Evolutionary conservation across 2,329 filamentous ascomycete species (phyloP).

Genomic region (Onygenales sp.): DNA sequence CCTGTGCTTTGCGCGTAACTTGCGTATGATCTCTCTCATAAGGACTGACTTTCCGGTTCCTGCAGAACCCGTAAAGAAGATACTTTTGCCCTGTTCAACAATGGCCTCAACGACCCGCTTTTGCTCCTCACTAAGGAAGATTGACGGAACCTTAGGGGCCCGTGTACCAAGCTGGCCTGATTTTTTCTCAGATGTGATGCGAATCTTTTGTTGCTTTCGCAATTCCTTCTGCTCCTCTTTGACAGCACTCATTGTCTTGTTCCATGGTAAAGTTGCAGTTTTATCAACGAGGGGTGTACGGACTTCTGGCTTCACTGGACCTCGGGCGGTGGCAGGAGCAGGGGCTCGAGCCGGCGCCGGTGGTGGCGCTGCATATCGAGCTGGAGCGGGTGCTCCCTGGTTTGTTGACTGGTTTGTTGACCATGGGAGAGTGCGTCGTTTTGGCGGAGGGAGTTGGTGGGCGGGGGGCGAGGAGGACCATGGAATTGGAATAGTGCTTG

Average conservation of each 20-base stretch:
- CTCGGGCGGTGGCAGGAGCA: neutral
- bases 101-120: slow-evolving; percentile 74
- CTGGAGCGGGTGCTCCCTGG: slow-evolving; percentile 18
- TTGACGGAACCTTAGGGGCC: slow-evolving; percentile 37
- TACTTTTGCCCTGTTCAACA: slow-evolving; percentile 68
- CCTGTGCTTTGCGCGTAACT: slow-evolving; percentile 65
- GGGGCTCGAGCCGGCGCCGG: neutral
- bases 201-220: slow-evolving; percentile 48
- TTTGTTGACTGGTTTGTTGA: slow-evolving; percentile 28
- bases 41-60: slow-evolving; percentile 95
- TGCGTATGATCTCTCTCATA: slow-evolving; percentile 80
- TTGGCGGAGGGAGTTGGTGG: slow-evolving; percentile 17
- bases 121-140: slow-evolving; percentile 80
- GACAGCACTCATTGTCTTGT: slow-evolving; percentile 62
- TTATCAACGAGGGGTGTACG: slow-evolving; percentile 36
- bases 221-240: slow-evolving; percentile 71
- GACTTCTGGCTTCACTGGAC: slow-evolving; percentile 12
- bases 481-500: slow-evolving; percentile 62
- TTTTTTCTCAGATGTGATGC: slow-evolving; percentile 31
- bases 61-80: slow-evolving; percentile 96
- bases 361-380: neutral
- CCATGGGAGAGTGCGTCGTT: slow-evolving; percentile 56
- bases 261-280: slow-evolving; percentile 50
- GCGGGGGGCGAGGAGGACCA: slow-evolving; percentile 36
- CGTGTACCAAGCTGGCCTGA: slow-evolving; percentile 9